Percentiles rank a stretch among this genome's conserved stretches.
These are phyloP conservation scores for Leccinum pachyderme DNA, from an alignment of 1,284 basidiomycete genomes.

Conservation along the genomic window DNA sequence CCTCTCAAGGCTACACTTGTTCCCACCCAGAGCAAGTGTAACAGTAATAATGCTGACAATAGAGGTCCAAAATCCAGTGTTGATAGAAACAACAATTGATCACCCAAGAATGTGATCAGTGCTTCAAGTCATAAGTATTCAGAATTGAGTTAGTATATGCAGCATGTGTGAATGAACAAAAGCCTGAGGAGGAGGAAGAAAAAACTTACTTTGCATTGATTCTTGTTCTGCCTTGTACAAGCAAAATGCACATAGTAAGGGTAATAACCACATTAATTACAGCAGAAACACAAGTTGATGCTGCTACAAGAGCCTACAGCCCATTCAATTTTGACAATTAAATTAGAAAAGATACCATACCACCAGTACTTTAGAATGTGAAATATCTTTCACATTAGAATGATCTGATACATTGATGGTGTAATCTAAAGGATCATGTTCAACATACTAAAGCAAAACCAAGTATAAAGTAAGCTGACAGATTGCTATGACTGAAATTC, in stretches of 20 bases:
- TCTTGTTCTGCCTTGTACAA: background rate
- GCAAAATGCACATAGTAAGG: background rate
- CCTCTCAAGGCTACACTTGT: too few relatives aligned
- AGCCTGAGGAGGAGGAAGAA: too few relatives aligned
- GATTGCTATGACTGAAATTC: background rate
- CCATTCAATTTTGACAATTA: background rate
- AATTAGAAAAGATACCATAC: background rate
- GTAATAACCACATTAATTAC: background rate
- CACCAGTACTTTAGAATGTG: background rate
- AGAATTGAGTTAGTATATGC: too few relatives aligned
- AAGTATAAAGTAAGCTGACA: background rate
- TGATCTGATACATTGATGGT: background rate
- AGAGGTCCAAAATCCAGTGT: background rate
- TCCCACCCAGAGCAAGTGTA: too few relatives aligned
- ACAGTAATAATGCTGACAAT: background rate
- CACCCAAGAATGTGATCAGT: background rate
- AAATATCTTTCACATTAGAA: background rate
- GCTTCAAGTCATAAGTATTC: background rate
- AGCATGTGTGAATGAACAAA: too few relatives aligned
- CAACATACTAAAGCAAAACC: background rate
- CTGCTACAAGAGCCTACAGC: too few relatives aligned
- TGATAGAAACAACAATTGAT: background rate
- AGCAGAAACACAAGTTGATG: background rate
- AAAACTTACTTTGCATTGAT: background rate
- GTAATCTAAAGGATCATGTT: background rate